These are phyloP conservation scores for Cryptosporidium ubiquitum DNA, from an alignment of 169 alveolate genomes.

Conservation along the genomic window DNA sequence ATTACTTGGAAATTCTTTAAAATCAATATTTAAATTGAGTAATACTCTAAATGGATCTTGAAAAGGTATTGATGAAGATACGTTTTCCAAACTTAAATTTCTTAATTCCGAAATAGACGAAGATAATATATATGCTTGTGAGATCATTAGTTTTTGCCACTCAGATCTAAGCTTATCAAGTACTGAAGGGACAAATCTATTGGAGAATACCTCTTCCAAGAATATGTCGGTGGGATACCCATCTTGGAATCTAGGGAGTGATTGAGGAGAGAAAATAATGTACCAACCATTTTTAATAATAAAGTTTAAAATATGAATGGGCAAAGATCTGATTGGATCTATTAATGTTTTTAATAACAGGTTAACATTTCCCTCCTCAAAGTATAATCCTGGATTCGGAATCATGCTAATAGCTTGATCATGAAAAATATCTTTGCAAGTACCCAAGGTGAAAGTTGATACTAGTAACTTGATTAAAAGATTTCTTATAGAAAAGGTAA, in stretches of 20 bases:
- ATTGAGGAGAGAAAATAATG: constrained; percentile 17
- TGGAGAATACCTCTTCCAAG: constrained; percentile 12
- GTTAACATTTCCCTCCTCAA: neutral
- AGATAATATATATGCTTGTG: constrained; percentile 27
- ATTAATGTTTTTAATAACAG: constrained; percentile 5
- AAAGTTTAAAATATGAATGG: constrained; percentile 8
- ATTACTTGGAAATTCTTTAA: neutral
- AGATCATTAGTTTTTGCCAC: constrained; percentile 33
- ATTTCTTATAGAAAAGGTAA: constrained; percentile 17
- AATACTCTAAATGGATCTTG: constrained; percentile 22
- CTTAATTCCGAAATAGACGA: neutral
- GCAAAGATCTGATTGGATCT: constrained; percentile 17
- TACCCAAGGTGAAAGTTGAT: constrained; percentile 22
- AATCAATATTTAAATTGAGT: neutral
- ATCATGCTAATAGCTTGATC: neutral
- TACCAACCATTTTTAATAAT: constrained; percentile 11
- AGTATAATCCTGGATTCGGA: neutral
- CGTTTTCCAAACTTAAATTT: neutral
- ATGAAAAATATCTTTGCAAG: constrained; percentile 8
- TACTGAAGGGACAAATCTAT: constrained; percentile 9
- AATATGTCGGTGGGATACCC: neutral
- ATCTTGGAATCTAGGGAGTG: constrained; percentile 17
- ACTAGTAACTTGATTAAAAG: neutral
- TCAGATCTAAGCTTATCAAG: constrained; percentile 6
- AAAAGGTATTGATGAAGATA: neutral